Evolutionary conservation across 345 rosid genomes (phyloP).

Genomic region (Lepidium aucheri): DNA sequence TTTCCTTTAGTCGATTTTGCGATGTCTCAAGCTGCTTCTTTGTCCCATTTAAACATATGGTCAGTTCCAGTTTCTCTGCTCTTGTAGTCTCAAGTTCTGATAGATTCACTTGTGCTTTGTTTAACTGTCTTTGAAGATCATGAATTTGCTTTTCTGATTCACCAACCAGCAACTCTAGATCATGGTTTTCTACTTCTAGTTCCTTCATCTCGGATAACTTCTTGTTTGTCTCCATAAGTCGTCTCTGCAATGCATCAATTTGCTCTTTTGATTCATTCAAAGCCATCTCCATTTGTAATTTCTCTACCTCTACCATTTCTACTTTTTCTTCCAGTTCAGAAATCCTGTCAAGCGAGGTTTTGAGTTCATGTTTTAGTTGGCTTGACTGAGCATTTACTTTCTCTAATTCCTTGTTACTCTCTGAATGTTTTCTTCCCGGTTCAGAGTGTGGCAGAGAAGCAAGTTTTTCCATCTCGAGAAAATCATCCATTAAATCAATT

Average conservation of each 20-base stretch:
- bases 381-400: conserved; percentile 28
- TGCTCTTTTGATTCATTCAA: conserved; percentile 22
- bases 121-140: conserved; percentile 32
- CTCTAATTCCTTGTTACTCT: conserved; percentile 23
- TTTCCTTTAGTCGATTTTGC: conserved; percentile 35
- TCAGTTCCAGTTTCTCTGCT: conserved; percentile 47
- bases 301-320: conserved; percentile 34
- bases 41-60: conserved; percentile 40
- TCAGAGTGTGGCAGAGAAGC: conserved; percentile 48
- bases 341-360: conserved; percentile 36
- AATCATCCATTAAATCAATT: conserved; percentile 87
- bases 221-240: conserved; percentile 11
- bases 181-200: conserved; percentile 44
- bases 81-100: conserved; percentile 40
- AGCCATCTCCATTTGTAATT: conserved; percentile 28
- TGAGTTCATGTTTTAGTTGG: conserved; percentile 39
- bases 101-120: conserved; percentile 36
- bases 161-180: conserved; percentile 36
- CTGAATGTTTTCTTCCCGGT: conserved; percentile 29
- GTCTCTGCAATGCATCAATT: conserved; percentile 16
- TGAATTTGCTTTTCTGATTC: conserved; percentile 26
- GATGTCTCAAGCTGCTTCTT: conserved; percentile 41
- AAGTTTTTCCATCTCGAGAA: conserved; percentile 90
- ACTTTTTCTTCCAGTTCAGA: conserved; percentile 58
- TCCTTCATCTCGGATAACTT: conserved; percentile 29